These are phyloP conservation scores for Metschnikowia anglica DNA, from an alignment of 805 yeast species.

Conservation along the genomic window DNA sequence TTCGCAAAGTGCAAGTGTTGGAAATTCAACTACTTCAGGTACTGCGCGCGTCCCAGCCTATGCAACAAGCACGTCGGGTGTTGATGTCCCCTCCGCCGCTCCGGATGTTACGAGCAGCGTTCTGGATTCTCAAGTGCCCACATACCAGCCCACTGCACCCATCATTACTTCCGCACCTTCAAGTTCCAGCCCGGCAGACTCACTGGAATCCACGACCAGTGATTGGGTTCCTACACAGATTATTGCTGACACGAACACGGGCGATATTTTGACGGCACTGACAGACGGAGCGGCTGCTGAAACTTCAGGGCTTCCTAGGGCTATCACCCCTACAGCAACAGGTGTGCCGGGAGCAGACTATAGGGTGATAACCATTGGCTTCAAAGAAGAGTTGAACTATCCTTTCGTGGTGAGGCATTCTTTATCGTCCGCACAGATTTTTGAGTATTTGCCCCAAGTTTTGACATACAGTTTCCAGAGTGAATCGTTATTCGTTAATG, in stretches of 20 bases:
- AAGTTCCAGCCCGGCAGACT: slow-evolving; percentile 1
- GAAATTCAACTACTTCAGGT: background rate
- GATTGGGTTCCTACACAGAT: slow-evolving; percentile 41
- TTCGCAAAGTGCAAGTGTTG: background rate
- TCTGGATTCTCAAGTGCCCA: background rate
- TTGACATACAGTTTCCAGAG: slow-evolving; percentile 59
- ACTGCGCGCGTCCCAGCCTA: background rate
- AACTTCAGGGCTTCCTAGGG: slow-evolving; percentile 66
- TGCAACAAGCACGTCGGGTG: background rate
- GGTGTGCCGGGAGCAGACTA: slow-evolving; percentile 46
- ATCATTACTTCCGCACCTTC: slow-evolving; percentile 1
- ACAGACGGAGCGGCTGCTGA: slow-evolving; percentile 11
- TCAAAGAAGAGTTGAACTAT: slow-evolving; percentile 75
- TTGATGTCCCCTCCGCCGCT: slow-evolving; percentile 3
- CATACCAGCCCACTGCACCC: background rate
- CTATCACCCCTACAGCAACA: slow-evolving; percentile 67
- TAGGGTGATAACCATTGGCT: slow-evolving; percentile 69
- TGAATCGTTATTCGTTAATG: slow-evolving; percentile 28
- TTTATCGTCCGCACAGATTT: slow-evolving; percentile 78
- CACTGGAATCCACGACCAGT: slow-evolving; percentile 14
- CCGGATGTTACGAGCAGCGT: slow-evolving; percentile 5
- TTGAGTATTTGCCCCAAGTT: slow-evolving; percentile 78
- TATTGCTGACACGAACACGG: slow-evolving; percentile 25
- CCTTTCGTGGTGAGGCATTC: slow-evolving; percentile 76
- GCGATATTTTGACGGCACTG: slow-evolving; percentile 7